A percentile compares a stretch with the other conserved stretches of the same genome.
These are phyloP conservation scores for Centella asiatica DNA, from an alignment of 129 eudicot genomes.

Conservation along the genomic window DNA sequence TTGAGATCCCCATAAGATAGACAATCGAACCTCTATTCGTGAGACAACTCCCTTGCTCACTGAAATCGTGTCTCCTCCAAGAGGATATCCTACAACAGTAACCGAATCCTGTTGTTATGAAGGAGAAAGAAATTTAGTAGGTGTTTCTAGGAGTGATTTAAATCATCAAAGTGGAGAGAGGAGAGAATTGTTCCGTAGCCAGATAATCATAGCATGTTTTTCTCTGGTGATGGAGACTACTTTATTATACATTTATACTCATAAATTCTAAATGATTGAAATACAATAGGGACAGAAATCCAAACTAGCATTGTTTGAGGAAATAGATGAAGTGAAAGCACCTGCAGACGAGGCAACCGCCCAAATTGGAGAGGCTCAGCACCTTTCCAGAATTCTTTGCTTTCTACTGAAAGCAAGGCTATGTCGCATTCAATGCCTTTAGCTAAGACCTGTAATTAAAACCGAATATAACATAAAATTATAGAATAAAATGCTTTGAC, in stretches of 20 bases:
- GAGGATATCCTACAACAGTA: constrained; percentile 98
- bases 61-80: constrained; percentile 98
- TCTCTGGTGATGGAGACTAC: too few relatives aligned
- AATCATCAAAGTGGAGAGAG: background rate
- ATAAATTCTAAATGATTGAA: too few relatives aligned
- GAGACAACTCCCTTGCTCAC: constrained; percentile 98
- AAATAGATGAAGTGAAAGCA: constrained; percentile 16
- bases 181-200: background rate
- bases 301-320: constrained; percentile 6
- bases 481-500: background rate
- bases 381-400: constrained; percentile 84
- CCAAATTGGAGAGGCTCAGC: constrained; percentile 79
- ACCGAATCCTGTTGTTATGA: constrained; percentile 64
- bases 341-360: constrained; percentile 90
- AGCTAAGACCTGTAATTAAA: constrained; percentile 64
- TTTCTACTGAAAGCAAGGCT: constrained; percentile 91
- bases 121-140: background rate
- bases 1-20: constrained; percentile 1
- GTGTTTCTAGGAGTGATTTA: background rate
- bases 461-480: constrained; percentile 18
- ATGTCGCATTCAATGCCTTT: constrained; percentile 91
- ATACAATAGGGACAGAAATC: background rate
- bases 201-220: background rate
- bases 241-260: too few relatives aligned
- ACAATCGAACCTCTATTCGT: constrained; percentile 78